Conservation (phyloP, 202 grass and related monocot genomes). For the Panicum virgatum region DNA sequence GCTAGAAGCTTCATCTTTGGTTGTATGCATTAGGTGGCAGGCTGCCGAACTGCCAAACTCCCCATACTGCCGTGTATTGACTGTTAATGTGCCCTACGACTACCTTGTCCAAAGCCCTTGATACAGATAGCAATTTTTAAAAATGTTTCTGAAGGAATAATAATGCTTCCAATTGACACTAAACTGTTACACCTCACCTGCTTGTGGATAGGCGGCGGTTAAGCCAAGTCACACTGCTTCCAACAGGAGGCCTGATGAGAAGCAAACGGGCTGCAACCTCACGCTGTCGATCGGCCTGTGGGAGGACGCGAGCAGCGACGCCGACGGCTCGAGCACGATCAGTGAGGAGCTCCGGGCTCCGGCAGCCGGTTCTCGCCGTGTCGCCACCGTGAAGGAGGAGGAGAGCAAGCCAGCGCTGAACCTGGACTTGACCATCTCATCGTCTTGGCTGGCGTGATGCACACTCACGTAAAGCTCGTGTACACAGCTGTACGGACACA, state of each 20-base stretch:
- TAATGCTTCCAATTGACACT: conserved; percentile 8
- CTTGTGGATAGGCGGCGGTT: conserved; percentile 23
- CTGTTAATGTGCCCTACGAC: neutral
- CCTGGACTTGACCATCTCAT: conserved; percentile 62
- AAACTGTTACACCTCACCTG: neutral
- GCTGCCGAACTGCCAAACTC: conserved; percentile 33
- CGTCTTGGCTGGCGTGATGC: conserved; percentile 53
- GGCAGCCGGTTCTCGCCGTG: neutral
- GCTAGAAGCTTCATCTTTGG: conserved; percentile 29
- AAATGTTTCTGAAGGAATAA: neutral
- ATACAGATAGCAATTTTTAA: neutral
- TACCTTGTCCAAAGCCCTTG: neutral
- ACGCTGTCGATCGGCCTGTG: conserved; percentile 46
- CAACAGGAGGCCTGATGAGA: neutral
- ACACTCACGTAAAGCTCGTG: neutral
- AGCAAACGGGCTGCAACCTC: conserved; percentile 33
- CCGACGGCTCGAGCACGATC: conserved; percentile 47
- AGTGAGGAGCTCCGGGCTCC: conserved; percentile 41
- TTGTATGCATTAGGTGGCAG: conserved; percentile 38
- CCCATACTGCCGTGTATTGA: conserved; percentile 44
- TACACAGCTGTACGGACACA: neutral
- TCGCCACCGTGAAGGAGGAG: neutral
- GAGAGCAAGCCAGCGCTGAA: conserved; percentile 40
- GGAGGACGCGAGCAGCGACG: conserved; percentile 40
- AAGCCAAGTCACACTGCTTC: neutral